A percentile compares a stretch with the other conserved stretches of the same genome.
Evolutionary conservation across 2,329 filamentous ascomycete genomes (phyloP).

Genomic region (Chrysosporium keratinophilum): DNA sequence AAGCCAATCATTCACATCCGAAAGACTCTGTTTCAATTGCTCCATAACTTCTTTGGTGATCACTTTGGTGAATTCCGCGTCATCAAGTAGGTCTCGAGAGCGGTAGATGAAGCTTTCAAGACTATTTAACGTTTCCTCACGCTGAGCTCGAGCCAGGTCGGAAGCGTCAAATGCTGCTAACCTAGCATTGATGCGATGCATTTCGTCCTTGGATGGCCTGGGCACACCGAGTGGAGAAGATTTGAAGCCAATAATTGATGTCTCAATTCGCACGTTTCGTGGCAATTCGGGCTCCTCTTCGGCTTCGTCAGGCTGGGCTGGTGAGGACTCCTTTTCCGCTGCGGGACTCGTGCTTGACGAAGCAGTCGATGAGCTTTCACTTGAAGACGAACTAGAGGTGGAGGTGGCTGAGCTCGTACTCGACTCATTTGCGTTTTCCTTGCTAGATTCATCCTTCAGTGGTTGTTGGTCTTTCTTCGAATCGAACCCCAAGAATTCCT

Average conservation of each 20-base stretch:
- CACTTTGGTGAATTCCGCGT: slow-evolving; percentile 59
- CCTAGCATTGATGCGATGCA: slow-evolving; percentile 53
- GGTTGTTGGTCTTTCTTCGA: slow-evolving; percentile 73
- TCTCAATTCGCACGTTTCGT: slow-evolving; percentile 40
- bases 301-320: slow-evolving; percentile 32
- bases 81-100: slow-evolving; percentile 69
- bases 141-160: slow-evolving; percentile 62
- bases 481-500: slow-evolving; percentile 89
- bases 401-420: slow-evolving; percentile 24
- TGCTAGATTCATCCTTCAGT: slow-evolving; percentile 49
- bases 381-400: slow-evolving; percentile 1
- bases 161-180: slow-evolving; percentile 77
- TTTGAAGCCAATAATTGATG: slow-evolving; percentile 43
- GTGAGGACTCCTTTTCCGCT: slow-evolving; percentile 40
- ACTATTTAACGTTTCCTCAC: slow-evolving; percentile 82
- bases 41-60: slow-evolving; percentile 60
- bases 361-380: slow-evolving; percentile 32
- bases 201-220: slow-evolving; percentile 26
- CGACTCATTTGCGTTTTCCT: slow-evolving; percentile 40
- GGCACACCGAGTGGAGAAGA: slow-evolving; percentile 39
- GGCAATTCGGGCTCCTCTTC: slow-evolving; percentile 29
- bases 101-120: slow-evolving; percentile 92
- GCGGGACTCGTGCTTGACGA: slow-evolving; percentile 26
- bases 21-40: slow-evolving; percentile 56
- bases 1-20: slow-evolving; percentile 74